Evolutionary conservation across 768 basidiomycete species (phyloP), one percentile per base, ranked within the genome.

Genomic region (Astraeus odoratus): DNA sequence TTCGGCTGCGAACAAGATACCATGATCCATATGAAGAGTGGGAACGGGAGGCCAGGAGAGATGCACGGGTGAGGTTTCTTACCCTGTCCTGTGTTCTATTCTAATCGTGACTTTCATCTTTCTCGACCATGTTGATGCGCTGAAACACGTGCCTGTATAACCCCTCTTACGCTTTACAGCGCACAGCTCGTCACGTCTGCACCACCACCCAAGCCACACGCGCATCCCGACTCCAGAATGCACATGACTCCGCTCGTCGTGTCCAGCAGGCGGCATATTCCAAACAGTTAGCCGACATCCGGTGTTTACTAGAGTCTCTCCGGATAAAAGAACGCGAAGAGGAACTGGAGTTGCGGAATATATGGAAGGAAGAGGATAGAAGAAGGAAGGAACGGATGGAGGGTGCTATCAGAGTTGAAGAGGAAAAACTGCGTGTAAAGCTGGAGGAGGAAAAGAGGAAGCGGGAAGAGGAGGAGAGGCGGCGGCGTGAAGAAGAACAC

Each of bases 351-450:
- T 57, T 82, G 27, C 63, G 66, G 36, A 63, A 64, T 4, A 60
- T 53, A 8, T 80, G 76, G 76, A 71, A 71, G 39, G 62, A 65
- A 29, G 66, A 73, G 40, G 68, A 73, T 48, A 63, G 50, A 36
- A 54, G 55, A 40, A 64, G 78, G 29, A 80, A 78, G 67, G 69
- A 77, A 22, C 69, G 79, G 4, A 76, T 86, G 42, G 83, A 88
- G 60, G 57, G 49, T 2, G 78, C 72, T 6, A 87, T 88, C 49
- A 74, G 74, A 53, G 24, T 63, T 3, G 83, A 86, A 55, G 80
- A 85, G 49, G 80, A 78, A 23, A 81, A 77, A 47, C 60, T 74
- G 18, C 70, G 69, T 8, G 68, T 60, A 48, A 67, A 58, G 45
- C 53, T 79, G 30, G 82, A 81, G 46, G 78, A 72, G 18, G 83